Base-by-base conservation (phyloP, 495 filamentous ascomycete species). In the Wilcoxina mikolae region DNA sequence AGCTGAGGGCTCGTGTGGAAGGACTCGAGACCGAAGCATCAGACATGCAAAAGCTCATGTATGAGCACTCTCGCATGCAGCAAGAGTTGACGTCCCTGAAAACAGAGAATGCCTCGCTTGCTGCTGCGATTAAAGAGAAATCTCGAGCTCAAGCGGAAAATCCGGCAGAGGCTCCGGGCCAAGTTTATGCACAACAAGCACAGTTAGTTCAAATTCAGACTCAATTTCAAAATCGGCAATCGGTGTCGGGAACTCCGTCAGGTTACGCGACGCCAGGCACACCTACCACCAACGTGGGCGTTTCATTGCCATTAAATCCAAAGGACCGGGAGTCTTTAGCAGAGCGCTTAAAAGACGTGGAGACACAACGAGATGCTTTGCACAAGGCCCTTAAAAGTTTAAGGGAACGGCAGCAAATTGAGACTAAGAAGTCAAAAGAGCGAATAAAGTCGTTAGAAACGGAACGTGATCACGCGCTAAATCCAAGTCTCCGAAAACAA, bases 341-440 rank as follows among this genome's bases (percentile, higher is more conserved):
- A 11, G 91, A 98, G 28, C 79, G 85, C 33, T 73, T 95, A 12
- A 91, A 93, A 66, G 89, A 95, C 58, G 80, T 94, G 33, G 93
- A 98, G 69, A 77, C 81, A 35, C 91, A 98, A 69, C 82, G 91
- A 22, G 91, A 98, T 68, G 87, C 88, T 11, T 73, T 98, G 12
- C 91, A 96, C 70, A 74, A 77, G 33, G 84, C 91, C 20, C 71
- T 98, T 53, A 84, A 80, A 67, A 85, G 77, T 56, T 71, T 98
- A n/a, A 76, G 95, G n/a, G 79, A 87, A 42, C 80, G 91, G 44
- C 87, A 95, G 52, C 79, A 84, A 49, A 77, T 80, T 60, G 87
- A 95, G 66, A 80, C 81, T 48, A 77, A 78, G 44, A 85, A 91
- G 58, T 84, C 86, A 57, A 74, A 79, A 61, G 91, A 89, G 69